These are phyloP conservation scores for Colletotrichum tamarilloi DNA, from an alignment of 2,329 filamentous ascomycete genomes.

Conservation along the genomic window DNA sequence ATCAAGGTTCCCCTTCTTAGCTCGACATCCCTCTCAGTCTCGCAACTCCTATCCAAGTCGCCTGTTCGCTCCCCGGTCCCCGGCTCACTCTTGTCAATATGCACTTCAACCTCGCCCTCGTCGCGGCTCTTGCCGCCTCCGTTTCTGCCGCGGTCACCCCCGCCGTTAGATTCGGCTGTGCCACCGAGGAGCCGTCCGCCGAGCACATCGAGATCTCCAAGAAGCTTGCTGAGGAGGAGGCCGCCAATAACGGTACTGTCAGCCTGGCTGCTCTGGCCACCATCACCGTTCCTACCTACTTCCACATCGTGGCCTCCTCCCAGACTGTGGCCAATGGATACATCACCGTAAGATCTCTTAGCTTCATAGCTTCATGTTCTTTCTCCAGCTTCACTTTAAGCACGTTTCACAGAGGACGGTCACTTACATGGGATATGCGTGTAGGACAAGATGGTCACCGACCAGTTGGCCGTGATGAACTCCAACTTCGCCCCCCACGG, in stretches of 20 bases:
- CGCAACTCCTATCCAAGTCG: neutral
- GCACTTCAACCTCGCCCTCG: slow-evolving; percentile 10
- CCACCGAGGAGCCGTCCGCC: neutral
- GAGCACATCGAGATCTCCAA: slow-evolving; percentile 34
- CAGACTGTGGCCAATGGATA: slow-evolving; percentile 45
- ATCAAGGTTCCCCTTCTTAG: slow-evolving; percentile 5
- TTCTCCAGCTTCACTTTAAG: too few relatives aligned
- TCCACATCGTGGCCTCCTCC: slow-evolving; percentile 49
- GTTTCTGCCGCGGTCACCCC: slow-evolving; percentile 14
- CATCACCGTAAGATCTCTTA: slow-evolving; percentile 44
- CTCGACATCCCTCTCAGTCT: slow-evolving; percentile 22
- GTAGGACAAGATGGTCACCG: slow-evolving; percentile 45
- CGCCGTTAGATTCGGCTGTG: slow-evolving; percentile 4
- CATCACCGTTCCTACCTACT: slow-evolving; percentile 52
- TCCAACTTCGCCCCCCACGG: slow-evolving; percentile 54
- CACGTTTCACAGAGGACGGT: neutral
- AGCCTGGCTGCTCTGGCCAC: slow-evolving; percentile 37
- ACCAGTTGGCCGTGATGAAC: slow-evolving; percentile 59
- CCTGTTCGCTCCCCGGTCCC: neutral
- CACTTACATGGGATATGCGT: neutral
- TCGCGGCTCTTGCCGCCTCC: slow-evolving; percentile 17
- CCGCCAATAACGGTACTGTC: slow-evolving; percentile 31
- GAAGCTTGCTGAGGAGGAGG: slow-evolving; percentile 36
- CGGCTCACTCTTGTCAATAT: neutral
- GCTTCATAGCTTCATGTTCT: too few relatives aligned